Base-by-base conservation (phyloP, 2,329 filamentous ascomycete species). In the Monilinia laxa region DNA sequence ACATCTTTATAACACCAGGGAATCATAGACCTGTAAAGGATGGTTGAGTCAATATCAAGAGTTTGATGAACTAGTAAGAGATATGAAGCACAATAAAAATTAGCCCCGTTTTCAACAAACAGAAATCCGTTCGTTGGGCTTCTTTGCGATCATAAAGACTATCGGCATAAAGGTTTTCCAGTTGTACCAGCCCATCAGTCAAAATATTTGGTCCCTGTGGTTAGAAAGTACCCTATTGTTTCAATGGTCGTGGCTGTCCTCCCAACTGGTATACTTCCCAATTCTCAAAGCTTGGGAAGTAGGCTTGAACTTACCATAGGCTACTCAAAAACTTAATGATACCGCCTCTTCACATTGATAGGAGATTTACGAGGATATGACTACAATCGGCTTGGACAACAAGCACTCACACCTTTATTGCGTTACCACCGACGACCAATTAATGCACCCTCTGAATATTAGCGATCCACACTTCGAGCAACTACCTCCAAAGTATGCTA, bases 81-180 rank as follows among this genome's bases (percentile, higher is more conserved):
- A 42, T 40, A 18, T 57, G 55, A 38, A 57, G 18, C n/a, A 38
- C 7, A 42, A n/a, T 4, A 7, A 23, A 7, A 23, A 4, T 28
- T 42, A 1, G 38, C 38, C 2, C 14, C 38, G n/a, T 5, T 5
- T 18, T 23, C 38, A 11, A 42, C 38, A 11, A 57, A 57, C 14
- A 57, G 2, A 25, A 1, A 28, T 11, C 42, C 14, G 0, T 42
- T 57, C 7, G 12, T 52, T 38, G 47, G 20, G 12, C 2, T 52
- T 12, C 47, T 47, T 62, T 62, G 47, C 47, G 47, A 62, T 25
- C 59, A 62, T 18, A 62, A 38, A n/a, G 59, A 62, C 10, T 1
- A 7, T 16, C 51, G 47, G 47, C 0, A 4, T 16, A 25, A 10
- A 16, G 6, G 2, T 20, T 45, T 16, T 18, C 4, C 42, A 18